Base-by-base conservation (phyloP, 1,284 basidiomycete species). In the Peniophora sp. region DNA sequence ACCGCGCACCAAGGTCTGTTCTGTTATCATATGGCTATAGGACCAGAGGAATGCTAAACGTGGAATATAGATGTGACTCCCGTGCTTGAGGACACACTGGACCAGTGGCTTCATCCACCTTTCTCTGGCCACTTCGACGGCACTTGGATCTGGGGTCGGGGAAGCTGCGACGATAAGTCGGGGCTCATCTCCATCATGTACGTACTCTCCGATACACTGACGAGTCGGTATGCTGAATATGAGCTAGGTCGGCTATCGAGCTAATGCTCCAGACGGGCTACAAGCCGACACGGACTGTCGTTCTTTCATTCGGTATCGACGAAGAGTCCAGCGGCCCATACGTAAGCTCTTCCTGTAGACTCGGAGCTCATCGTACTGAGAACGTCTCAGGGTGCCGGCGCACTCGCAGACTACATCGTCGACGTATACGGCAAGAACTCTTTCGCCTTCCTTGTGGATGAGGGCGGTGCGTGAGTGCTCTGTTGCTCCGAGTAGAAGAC, bases 241-340 rank as follows among this genome's bases (percentile, higher is more conserved):
- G 37, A 41, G 6, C 6, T 41, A 41, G 37, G n/a, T 41, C 77
- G 1, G 69, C 78, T 3, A 60, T 86, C 17, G 81, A 87, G 58
- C 64, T 73, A 0, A 67, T 87, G 2, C 62, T 86, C 11, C 67
- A 74, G 50, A 66, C 65, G 15, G 73, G 72, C 22, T 86, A 81
- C 63, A 57, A 69, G 43, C 84, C 84, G 12, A 65, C 66, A 0
- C 70, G 84, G 24, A 79, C 79, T 1, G 65, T 89, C 47, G 74
- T 90, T 2, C 68, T 89, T 42, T 76, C 82, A 2, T 83, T 81
- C 55, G 87, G 88, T 11, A 85, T 84, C 56, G 88, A 90, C 61
- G 88, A 90, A 62, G 88, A 91, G 68, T 66, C 73, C 15, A 73
- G 73, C 50, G 85, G 83, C 35, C 53, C 51, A n/a, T 63, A 81